Base-by-base conservation (phyloP, 2,329 filamentous ascomycete species). In the Ophiosphaerella herpotricha region DNA sequence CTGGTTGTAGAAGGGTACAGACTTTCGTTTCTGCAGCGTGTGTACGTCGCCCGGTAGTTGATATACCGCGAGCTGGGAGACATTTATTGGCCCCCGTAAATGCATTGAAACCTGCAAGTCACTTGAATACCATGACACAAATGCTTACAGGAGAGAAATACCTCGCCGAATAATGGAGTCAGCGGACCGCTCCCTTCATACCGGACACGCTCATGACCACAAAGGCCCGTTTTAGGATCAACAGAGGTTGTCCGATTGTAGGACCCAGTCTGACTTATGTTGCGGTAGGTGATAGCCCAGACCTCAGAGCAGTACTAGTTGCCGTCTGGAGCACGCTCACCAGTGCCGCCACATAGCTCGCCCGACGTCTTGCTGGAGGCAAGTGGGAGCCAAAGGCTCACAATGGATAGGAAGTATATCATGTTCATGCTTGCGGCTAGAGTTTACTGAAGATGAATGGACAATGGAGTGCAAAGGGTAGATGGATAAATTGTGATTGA, bases 51-150 rank as follows among this genome's bases (percentile, higher is more conserved):
- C 46, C 5, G 65, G 63, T 7, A 83, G 80, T 39, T 78, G 80
- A 72, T 91, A 92, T 46, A 85, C 85, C 9, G 87, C 89, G 46
- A 91, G 78, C 58, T 89, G 81, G 65, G 84, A 84, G 29, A 92
- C 68, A 34, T 81, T 74, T 60, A 89, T 70, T 1, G 89, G 88
- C 3, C 89, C 89, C 59, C 88, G 85, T 65, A 91, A 79, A 68
- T 90, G 86, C 54, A 90, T 72, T 1, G 87, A 89, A 26, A 91
- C 77, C 87, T 90, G 52, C 36, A 35, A 18, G 23, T 9, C 23
- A 12, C n/a, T 34, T 58, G n/a, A 55, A 39, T 16, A n/a, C n/a
- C 13, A 2, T 39, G 14, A n/a, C 18, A 16, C 34, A 54, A 32
- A 50, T 26, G 7, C 23, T 40, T 26, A 12, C 29, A 21, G 16